Evolutionary conservation across 2,329 filamentous ascomycete genomes (phyloP).

Genomic region (Talaromyces sp.): DNA sequence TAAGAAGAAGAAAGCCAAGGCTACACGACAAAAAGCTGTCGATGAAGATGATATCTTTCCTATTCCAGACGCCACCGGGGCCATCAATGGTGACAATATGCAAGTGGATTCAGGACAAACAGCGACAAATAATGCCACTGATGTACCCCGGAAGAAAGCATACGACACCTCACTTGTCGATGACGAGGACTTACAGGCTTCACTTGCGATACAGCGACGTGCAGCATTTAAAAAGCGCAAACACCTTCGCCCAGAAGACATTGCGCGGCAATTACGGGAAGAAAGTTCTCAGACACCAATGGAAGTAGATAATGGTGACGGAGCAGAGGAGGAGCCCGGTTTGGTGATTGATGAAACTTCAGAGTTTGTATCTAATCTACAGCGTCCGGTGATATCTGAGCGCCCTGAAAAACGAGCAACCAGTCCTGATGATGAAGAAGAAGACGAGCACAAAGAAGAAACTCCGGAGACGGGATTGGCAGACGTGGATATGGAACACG

Average conservation of each 20-base stretch:
- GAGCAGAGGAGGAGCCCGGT: conserved; percentile 53
- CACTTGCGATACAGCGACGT: conserved; percentile 74
- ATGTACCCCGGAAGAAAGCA: conserved; percentile 55
- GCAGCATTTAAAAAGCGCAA: conserved; percentile 88
- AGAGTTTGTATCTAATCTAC: conserved; percentile 84
- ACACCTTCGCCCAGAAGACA: conserved; percentile 76
- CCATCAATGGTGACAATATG: conserved; percentile 56
- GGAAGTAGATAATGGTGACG: conserved; percentile 57
- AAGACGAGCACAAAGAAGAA: conserved; percentile 17
- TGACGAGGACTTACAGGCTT: conserved; percentile 86
- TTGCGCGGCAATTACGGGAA: conserved; percentile 71
- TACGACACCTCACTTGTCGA: conserved; percentile 71
- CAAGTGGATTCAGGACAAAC: conserved; percentile 57
- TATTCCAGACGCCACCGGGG: conserved; percentile 27
- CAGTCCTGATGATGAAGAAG: conserved; percentile 32
- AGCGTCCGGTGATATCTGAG: conserved; percentile 58
- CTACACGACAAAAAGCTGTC: conserved; percentile 63
- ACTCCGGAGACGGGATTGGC: conserved; percentile 18
- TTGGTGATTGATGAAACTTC: conserved; percentile 94
- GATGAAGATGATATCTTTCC: conserved; percentile 56
- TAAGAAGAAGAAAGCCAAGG: conserved; percentile 77
- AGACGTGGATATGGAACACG: conserved; percentile 35
- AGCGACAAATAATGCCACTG: conserved; percentile 35
- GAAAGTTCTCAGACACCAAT: conserved; percentile 50
- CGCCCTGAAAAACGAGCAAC: conserved; percentile 39